These are phyloP conservation scores for Talaromyces pinophilus DNA, from an alignment of 2,329 filamentous ascomycete species.

Conservation along the genomic window DNA sequence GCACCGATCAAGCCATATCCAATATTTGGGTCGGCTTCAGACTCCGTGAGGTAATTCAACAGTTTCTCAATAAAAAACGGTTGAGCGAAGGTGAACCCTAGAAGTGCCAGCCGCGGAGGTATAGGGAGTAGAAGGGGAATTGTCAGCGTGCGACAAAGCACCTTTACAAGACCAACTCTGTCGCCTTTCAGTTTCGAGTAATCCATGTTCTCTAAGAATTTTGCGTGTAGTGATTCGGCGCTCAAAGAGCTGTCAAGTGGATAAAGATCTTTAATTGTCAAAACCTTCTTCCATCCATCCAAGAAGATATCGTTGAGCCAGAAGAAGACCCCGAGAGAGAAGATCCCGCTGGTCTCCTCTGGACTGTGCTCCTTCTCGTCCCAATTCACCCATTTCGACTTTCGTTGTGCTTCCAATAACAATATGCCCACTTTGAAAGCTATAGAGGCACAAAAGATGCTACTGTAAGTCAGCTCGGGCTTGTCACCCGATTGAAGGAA, in stretches of 20 bases:
- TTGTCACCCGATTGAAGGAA: conserved; percentile 32
- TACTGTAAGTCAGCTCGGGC: conserved; percentile 38
- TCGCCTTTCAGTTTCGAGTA: conserved; percentile 16
- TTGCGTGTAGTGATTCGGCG: not conserved
- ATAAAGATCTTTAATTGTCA: conserved; percentile 46
- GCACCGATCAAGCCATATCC: conserved; percentile 50
- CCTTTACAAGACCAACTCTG: conserved; percentile 16
- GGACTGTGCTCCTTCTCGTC: conserved; percentile 41
- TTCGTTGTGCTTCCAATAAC: conserved; percentile 46
- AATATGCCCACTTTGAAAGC: conserved; percentile 43
- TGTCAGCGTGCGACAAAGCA: conserved; percentile 9
- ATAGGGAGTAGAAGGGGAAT: conserved; percentile 35
- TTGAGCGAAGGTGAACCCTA: conserved; percentile 41
- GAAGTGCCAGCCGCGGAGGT: conserved; percentile 35
- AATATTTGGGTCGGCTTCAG: conserved; percentile 33
- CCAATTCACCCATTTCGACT: conserved; percentile 50
- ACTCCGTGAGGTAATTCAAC: conserved; percentile 35
- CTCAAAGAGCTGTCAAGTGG: conserved; percentile 43
- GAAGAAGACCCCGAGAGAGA: conserved; percentile 48
- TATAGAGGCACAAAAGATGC: conserved; percentile 39
- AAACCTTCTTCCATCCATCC: conserved; percentile 46
- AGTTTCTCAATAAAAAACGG: conserved; percentile 43
- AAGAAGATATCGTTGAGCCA: conserved; percentile 53
- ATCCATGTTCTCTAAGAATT: conserved; percentile 13
- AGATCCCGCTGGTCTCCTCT: conserved; percentile 51